Conservation (phyloP, 1,284 basidiomycete species). For the Rhodotorula sp. region DNA sequence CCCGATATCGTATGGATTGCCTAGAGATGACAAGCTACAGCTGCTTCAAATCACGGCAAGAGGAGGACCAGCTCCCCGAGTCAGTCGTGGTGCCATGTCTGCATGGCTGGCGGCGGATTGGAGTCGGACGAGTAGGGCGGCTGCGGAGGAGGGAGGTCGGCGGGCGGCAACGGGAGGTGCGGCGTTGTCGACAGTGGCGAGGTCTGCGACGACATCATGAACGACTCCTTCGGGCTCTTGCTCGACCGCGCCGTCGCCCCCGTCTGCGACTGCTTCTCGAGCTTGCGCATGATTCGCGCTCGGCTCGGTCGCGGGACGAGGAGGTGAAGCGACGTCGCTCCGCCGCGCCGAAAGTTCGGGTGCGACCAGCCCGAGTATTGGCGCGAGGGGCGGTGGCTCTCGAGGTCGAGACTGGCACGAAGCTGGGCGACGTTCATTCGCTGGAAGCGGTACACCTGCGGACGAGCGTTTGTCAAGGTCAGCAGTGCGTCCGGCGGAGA, state of each 20-base stretch:
- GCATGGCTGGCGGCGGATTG: too few species aligned
- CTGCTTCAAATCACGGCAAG: too few species aligned
- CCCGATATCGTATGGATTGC: too few species aligned
- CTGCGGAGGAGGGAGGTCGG: too few species aligned
- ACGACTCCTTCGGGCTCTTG: not conserved
- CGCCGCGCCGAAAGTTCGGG: conserved; percentile 15
- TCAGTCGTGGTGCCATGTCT: too few species aligned
- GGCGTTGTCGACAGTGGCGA: not conserved
- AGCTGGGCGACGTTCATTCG: conserved; percentile 20
- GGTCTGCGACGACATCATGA: not conserved
- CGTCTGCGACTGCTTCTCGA: conserved; percentile 21
- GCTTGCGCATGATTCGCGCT: conserved; percentile 23
- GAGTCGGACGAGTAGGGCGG: too few species aligned
- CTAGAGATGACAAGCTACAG: too few species aligned
- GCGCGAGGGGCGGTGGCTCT: conserved; percentile 2
- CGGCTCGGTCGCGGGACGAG: conserved; percentile 16
- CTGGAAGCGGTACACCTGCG: conserved; percentile 26
- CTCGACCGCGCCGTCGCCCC: not conserved
- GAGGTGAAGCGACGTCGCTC: not conserved
- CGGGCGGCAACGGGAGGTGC: not conserved
- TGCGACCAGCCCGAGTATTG: conserved; percentile 27
- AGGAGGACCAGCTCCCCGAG: too few species aligned
- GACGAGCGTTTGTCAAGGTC: too few species aligned
- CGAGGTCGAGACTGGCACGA: conserved; percentile 11
- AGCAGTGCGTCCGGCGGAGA: too few species aligned